Conservation (phyloP, 2,329 filamentous ascomycete species). For the Cladosporium sp. region DNA sequence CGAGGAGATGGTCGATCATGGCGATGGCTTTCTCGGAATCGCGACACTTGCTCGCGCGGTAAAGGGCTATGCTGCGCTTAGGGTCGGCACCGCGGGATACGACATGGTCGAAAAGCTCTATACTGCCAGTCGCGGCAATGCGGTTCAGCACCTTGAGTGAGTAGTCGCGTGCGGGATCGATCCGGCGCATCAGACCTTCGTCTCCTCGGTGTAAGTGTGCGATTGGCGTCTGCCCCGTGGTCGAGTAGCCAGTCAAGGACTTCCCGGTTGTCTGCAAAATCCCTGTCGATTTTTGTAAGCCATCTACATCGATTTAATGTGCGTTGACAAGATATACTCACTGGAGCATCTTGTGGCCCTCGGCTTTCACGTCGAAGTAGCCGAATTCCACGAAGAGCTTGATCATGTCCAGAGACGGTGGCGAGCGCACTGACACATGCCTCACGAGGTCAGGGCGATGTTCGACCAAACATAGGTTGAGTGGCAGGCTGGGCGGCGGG, state of each 20-base stretch:
- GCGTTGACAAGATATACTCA: background rate
- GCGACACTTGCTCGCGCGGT: constrained; percentile 16
- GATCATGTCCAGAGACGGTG: background rate
- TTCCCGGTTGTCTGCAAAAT: constrained; percentile 19
- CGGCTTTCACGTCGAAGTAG: background rate
- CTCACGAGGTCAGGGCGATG: background rate
- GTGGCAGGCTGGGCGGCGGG: background rate
- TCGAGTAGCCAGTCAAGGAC: constrained; percentile 22
- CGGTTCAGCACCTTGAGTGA: constrained; percentile 20
- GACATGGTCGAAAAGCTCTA: constrained; percentile 22
- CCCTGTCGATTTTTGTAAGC: background rate
- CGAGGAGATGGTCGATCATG: constrained; percentile 22
- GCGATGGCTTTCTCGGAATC: constrained; percentile 9
- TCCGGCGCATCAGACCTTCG: too few species aligned
- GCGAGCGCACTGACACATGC: background rate
- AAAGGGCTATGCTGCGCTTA: constrained; percentile 18
- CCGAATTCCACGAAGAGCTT: constrained; percentile 12
- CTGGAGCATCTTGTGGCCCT: constrained; percentile 6
- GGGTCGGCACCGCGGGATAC: constrained; percentile 22
- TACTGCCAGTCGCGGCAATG: constrained; percentile 21
- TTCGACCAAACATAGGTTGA: constrained; percentile 4
- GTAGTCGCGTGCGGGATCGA: constrained; percentile 2
- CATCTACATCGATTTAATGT: background rate
- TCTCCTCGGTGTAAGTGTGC: constrained; percentile 17
- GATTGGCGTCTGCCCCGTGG: constrained; percentile 21